Evolutionary conservation across 2,329 filamentous ascomycete species (phyloP).

Genomic region (Trichoderma harzianum): DNA sequence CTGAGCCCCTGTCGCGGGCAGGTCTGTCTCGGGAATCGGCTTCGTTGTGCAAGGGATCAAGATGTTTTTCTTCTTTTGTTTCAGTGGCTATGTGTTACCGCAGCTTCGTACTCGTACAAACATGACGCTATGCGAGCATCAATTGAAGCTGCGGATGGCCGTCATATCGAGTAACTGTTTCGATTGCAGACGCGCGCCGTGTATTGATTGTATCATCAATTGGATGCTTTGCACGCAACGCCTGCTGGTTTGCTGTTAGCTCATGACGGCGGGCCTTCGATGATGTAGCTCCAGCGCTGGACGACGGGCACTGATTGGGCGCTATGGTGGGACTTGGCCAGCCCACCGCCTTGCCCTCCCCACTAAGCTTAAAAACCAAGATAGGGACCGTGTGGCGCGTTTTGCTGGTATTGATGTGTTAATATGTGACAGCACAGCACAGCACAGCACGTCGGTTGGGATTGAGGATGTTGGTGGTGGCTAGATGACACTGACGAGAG

Average conservation of each 20-base stretch:
- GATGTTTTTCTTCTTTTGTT: not conserved
- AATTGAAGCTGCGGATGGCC: not conserved
- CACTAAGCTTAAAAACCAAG: conserved; percentile 1
- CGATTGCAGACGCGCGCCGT: not conserved
- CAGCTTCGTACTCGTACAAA: not conserved
- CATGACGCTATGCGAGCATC: not conserved
- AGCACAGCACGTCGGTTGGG: not conserved
- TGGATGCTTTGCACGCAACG: not conserved
- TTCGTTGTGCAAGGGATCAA: not conserved
- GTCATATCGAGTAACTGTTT: not conserved
- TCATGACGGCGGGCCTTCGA: not conserved
- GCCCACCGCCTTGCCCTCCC: not conserved
- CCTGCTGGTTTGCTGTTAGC: not conserved
- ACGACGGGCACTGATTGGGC: not conserved
- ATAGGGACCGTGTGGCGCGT: not conserved
- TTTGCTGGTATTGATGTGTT: not conserved
- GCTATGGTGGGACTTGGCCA: not conserved
- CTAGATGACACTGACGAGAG: not conserved
- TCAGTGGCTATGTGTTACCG: not conserved
- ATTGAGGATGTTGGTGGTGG: not conserved
- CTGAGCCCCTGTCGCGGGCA: not conserved
- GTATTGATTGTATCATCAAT: not conserved
- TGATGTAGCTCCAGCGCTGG: not conserved
- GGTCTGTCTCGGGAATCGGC: conserved; percentile 6
- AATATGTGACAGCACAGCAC: not conserved